Conservation (phyloP, 139 green algal genomes). For the Zygnema circumcarinatum region DNA sequence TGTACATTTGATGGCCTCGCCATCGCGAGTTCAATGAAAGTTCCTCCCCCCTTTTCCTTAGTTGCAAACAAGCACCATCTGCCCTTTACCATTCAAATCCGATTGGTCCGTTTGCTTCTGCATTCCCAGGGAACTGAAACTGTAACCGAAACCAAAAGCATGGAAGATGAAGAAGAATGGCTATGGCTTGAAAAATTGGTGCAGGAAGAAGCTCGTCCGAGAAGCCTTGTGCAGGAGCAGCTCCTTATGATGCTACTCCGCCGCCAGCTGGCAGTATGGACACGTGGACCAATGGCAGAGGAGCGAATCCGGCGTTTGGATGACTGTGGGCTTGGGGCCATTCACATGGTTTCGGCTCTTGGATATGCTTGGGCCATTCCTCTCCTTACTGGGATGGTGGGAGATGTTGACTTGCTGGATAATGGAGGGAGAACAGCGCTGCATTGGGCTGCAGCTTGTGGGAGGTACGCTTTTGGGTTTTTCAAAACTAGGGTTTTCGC, state of each 20-base stretch:
- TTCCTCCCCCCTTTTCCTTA: neutral
- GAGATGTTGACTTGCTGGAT: neutral
- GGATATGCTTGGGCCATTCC: slow-evolving; percentile 26
- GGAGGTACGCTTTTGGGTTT: slow-evolving; percentile 10
- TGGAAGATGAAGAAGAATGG: neutral
- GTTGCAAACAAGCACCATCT: neutral
- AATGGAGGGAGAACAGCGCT: neutral
- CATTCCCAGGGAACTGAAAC: too few relatives aligned
- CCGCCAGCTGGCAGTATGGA: neutral
- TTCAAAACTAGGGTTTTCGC: too few relatives aligned
- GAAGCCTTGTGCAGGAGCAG: neutral
- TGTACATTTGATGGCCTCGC: slow-evolving; percentile 7
- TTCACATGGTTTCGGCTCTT: slow-evolving; percentile 32
- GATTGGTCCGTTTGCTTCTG: neutral
- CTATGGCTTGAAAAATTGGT: too few relatives aligned
- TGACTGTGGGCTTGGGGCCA: neutral
- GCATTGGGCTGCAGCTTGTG: slow-evolving; percentile 53
- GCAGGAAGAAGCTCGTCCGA: too few relatives aligned
- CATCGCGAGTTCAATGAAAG: neutral
- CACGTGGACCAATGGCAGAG: neutral
- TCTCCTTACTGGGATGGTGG: neutral
- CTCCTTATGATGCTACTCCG: slow-evolving; percentile 5
- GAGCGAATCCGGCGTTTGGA: too few relatives aligned
- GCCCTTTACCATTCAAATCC: neutral
- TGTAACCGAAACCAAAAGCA: neutral